A percentile compares a stretch with the other conserved stretches of the same genome.
Evolutionary conservation across 1,284 basidiomycete genomes (phyloP).

Genomic region (Rhodotorula mucilaginosa): DNA sequence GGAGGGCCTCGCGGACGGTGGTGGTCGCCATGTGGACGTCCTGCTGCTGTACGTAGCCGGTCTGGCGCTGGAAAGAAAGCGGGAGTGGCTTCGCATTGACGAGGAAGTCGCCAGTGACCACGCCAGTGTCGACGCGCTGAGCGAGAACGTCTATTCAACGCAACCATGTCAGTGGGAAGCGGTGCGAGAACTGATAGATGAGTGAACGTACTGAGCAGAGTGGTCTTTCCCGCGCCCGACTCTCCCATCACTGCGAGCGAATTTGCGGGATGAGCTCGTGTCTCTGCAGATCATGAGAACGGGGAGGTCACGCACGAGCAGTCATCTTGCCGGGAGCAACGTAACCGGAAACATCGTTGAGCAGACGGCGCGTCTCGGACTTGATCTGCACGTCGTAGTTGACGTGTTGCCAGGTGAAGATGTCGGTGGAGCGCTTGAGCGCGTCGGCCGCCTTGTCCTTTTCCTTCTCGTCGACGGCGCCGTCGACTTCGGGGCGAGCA

Average conservation of each 20-base stretch:
- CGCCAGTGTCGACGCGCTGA: slow-evolving; percentile 67
- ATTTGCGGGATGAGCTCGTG: not conserved
- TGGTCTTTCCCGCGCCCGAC: slow-evolving; percentile 61
- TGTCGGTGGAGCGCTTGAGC: slow-evolving; percentile 48
- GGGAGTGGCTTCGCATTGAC: slow-evolving; percentile 74
- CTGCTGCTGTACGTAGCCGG: slow-evolving; percentile 44
- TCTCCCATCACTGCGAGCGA: slow-evolving; percentile 57
- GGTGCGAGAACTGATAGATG: not conserved
- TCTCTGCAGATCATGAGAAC: not conserved
- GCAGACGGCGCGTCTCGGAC: slow-evolving; percentile 60
- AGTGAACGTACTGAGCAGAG: slow-evolving; percentile 9
- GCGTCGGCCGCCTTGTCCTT: slow-evolving; percentile 31
- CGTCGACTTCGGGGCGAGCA: slow-evolving; percentile 9
- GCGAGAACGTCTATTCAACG: slow-evolving; percentile 65
- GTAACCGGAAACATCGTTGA: slow-evolving; percentile 78
- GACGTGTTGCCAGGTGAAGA: slow-evolving; percentile 54
- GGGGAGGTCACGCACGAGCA: slow-evolving; percentile 42
- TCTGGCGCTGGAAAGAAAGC: slow-evolving; percentile 69
- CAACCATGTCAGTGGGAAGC: slow-evolving; percentile 47
- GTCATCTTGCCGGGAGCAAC: slow-evolving; percentile 70
- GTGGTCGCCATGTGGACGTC: slow-evolving; percentile 44
- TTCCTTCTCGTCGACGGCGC: slow-evolving; percentile 17
- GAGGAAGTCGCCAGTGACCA: slow-evolving; percentile 72
- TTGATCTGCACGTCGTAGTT: slow-evolving; percentile 57
- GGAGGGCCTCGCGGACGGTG: slow-evolving; percentile 75